Evolutionary conservation across 176 grass and related monocot genomes (phyloP).

Genomic region (Bromus sterilis): DNA sequence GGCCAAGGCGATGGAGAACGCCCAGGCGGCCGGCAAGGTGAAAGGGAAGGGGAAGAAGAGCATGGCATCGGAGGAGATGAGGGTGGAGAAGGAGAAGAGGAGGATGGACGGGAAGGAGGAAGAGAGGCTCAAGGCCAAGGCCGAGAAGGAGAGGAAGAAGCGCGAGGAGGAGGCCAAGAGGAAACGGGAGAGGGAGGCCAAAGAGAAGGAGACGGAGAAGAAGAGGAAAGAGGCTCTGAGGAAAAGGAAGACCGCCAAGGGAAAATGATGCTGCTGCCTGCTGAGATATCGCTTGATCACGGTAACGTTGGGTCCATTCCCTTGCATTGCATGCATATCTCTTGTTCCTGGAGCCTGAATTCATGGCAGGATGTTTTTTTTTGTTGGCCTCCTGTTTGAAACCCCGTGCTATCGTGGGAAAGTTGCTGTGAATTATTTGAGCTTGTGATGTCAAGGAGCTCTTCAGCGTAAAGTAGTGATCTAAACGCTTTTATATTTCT

Average conservation of each 20-base stretch:
- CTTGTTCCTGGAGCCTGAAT: not conserved
- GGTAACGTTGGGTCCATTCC: not conserved
- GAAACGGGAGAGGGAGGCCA: not conserved
- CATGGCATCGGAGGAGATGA: not conserved
- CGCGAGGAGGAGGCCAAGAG: not conserved
- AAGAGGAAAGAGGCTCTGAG: slow-evolving; percentile 7
- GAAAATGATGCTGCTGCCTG: slow-evolving; percentile 6
- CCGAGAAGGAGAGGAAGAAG: slow-evolving; percentile 13
- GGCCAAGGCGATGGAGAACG: not conserved
- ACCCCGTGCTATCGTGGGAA: not conserved
- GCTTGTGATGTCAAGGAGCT: not conserved
- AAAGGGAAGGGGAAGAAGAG: not conserved
- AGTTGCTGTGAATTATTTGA: not conserved
- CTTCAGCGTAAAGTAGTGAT: too few species aligned
- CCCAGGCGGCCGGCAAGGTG: not conserved
- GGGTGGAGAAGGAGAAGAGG: slow-evolving; percentile 3
- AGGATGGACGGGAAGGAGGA: not conserved
- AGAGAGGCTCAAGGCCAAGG: not conserved
- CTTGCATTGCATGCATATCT: too few species aligned
- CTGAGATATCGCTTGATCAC: not conserved
- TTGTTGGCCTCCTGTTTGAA: not conserved
- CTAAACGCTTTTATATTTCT: too few species aligned
- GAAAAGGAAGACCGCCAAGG: not conserved
- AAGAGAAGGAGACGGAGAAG: not conserved
- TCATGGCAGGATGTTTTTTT: not conserved